Conservation (phyloP, 371 early-diverging fungal species). For the Rhizopus microsporus region DNA sequence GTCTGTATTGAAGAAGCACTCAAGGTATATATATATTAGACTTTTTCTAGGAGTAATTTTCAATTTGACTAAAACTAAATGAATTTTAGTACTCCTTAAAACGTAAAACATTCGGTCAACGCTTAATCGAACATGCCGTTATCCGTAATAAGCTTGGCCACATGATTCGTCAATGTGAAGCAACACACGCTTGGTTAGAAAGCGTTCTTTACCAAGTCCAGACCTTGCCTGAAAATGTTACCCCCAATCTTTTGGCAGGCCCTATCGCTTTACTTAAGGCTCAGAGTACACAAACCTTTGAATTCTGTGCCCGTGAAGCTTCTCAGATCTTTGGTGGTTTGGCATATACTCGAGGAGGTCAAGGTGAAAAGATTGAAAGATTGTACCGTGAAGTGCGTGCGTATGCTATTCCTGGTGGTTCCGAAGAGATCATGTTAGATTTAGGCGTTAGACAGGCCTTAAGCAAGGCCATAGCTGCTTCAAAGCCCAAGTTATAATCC, state of each 20-base stretch:
- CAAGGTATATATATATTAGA: constrained; percentile 37
- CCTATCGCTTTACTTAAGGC: constrained; percentile 89
- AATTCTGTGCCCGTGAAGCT: constrained; percentile 88
- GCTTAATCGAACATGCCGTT: constrained; percentile 74
- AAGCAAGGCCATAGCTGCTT: not conserved
- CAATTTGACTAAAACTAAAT: too few species aligned
- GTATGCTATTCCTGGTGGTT: constrained; percentile 90
- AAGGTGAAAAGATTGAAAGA: constrained; percentile 87
- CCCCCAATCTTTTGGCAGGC: constrained; percentile 78
- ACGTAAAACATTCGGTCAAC: constrained; percentile 85
- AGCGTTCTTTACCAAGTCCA: constrained; percentile 65
- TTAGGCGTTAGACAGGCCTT: constrained; percentile 76
- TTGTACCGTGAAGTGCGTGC: constrained; percentile 87
- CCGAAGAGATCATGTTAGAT: constrained; percentile 82
- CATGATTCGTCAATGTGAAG: constrained; percentile 86
- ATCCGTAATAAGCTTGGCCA: constrained; percentile 69
- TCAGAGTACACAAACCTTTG: constrained; percentile 83
- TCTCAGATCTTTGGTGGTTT: constrained; percentile 92
- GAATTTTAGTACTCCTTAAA: constrained; percentile 71
- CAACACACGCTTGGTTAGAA: constrained; percentile 88
- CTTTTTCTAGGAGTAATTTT: too few species aligned
- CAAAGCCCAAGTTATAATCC: not conserved
- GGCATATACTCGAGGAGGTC: constrained; percentile 80
- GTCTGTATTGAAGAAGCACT: constrained; percentile 86
- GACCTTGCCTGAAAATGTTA: constrained; percentile 66